Evolutionary conservation across 768 basidiomycete genomes (phyloP), one percentile per base, ranked within the genome.

Genomic region (Lentinula detonsa): DNA sequence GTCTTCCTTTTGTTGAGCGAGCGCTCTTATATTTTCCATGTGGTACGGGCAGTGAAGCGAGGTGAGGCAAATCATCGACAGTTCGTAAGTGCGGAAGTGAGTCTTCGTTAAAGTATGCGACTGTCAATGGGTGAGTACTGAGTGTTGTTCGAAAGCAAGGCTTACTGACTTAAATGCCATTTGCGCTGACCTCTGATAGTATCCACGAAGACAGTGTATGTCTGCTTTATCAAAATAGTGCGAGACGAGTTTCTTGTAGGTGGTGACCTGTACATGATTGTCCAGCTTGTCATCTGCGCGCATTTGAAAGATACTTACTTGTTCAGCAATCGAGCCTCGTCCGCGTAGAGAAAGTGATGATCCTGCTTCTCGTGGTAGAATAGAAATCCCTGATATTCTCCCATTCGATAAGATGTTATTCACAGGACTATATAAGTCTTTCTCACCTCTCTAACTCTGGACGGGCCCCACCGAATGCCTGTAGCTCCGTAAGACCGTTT

Each of bases 71-170:
- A 60, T 90, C 85, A 62, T 89, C 85, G 59, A 92, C 79, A 5
- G 84, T 84, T 56, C 74, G 73, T 49, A 91, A 75, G 51, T 76
- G 74, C 59, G 84, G 81, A 48, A 88, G 74, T 0, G 86, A 84
- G 28, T 88, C 90, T 61, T 87, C 83, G 0, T 86, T 90, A 67
- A 88, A 91, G 71, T 92, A 92, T 10, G 90, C 90, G 65, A 91
- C 90, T 90, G 65, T 9, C 55, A 49, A 58, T 34, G 34, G 31
- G 23, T 59, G 52, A 54, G 45, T 35, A 39, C 21, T 10, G n/a
- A 57, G 31, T 35, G 21, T 18, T 8, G 76, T 72, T 18, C 10
- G 21, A 40, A 45, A 59, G n/a, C 48, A 18, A 57, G 43, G 43
- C 51, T 33, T 50, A 59, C 85, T 61, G 68, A 90, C 90, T 91